Evolutionary conservation across 768 basidiomycete genomes (phyloP), one percentile per base, ranked within the genome.

Genomic region (Melanogaster broomeanus): DNA sequence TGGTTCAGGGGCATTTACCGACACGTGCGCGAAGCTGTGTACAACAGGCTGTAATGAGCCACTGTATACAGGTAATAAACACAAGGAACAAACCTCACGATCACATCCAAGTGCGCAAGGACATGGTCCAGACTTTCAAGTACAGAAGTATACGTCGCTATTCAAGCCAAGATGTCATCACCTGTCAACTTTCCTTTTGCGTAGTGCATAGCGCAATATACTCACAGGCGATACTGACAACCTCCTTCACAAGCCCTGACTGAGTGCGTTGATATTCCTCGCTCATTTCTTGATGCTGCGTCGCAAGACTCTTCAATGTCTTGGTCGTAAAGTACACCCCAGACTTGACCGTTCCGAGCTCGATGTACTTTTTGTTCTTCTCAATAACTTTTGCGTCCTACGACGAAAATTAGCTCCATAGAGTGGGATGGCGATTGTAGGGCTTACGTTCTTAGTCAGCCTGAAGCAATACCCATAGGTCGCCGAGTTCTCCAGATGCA

Each of bases 381-480:
- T 80, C 70, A 43, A 97, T 77, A 16, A 66, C 73, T 64, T 88
- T 87, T 1, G 88, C 86, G 57, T 98, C 96, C 95, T 98, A 21
- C 16, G 15, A 16, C 24, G 16, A 15, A n/a, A 21, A 21, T 24
- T 6, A n/a, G 39, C 13, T 21, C 21, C 39, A 41, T 38, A 34
- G 18, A 35, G 13, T 8, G 4, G 6, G 30, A 49, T 25, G n/a
- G 16, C 8, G 22, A 24, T 8, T 6, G 38, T 18, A 28, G 6
- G 52, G 73, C 84, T 48, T 57, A 94, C 96, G 56, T 86, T 90
- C 64, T 97, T 95, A 1, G 95, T 95, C 39, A 98, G 66, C 24
- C 97, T 75, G 72, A 98, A 91, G 61, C 90, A 94, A 66, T 98
- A 96, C 2, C 94, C 93, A 63, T 96, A 92, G 1, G 84, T 81